These are phyloP conservation scores for Colletotrichum melonis DNA, from an alignment of 2,329 filamentous ascomycete genomes.

Conservation along the genomic window DNA sequence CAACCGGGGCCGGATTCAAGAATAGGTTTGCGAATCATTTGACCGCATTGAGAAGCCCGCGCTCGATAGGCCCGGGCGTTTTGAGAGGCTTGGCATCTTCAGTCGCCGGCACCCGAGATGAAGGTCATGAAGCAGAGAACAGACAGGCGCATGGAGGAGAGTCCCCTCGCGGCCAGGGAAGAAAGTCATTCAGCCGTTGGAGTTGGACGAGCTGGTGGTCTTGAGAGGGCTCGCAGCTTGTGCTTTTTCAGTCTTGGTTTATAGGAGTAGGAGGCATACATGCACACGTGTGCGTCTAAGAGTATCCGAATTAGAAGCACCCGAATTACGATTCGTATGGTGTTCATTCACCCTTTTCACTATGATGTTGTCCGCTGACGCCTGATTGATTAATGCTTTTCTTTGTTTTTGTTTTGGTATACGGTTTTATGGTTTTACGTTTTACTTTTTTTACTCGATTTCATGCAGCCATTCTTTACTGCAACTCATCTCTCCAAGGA, in stretches of 20 bases:
- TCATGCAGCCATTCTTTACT: neutral
- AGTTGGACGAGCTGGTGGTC: constrained; percentile 33
- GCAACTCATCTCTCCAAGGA: constrained; percentile 56
- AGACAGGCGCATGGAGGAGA: neutral
- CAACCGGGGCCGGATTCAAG: neutral
- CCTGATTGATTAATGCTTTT: neutral
- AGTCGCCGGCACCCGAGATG: neutral
- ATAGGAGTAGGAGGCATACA: neutral
- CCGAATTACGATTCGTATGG: neutral
- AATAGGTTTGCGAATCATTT: neutral
- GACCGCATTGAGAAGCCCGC: constrained; percentile 20
- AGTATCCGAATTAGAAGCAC: neutral
- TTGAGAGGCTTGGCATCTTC: constrained; percentile 8
- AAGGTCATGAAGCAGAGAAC: constrained; percentile 2
- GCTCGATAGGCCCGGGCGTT: constrained; percentile 23
- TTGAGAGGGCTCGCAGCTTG: neutral
- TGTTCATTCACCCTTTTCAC: neutral
- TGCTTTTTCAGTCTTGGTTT: neutral
- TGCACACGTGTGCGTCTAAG: neutral
- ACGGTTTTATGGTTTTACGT: neutral
- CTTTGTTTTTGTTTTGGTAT: neutral
- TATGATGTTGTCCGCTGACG: neutral
- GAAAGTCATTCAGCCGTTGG: constrained; percentile 20
- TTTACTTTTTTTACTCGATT: neutral
- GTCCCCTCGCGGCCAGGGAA: constrained; percentile 2